phyloP scores from a whole-genome alignment of 768 basidiomycete species.

The Rhizopogon rudus region DNA sequence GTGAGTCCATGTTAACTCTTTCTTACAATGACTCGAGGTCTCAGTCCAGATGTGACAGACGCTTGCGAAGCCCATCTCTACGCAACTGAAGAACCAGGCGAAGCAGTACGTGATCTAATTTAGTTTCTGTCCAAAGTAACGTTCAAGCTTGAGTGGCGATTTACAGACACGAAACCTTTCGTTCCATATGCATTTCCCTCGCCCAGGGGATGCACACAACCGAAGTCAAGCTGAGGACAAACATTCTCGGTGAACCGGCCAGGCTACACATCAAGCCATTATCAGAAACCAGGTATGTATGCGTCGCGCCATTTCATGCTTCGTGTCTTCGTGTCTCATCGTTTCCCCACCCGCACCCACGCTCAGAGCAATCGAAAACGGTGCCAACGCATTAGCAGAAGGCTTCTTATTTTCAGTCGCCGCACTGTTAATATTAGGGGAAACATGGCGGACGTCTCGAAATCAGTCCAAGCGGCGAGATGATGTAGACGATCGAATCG shows the following conservation, averaged over 20 bases:
- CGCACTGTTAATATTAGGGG: constrained; percentile 65
- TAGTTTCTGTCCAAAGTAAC: background rate
- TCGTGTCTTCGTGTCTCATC: background rate
- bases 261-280: constrained; percentile 64
- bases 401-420: constrained; percentile 82
- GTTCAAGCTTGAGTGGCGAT: background rate
- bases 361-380: constrained; percentile 81
- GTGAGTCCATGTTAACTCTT: constrained; percentile 36
- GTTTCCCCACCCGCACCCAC: background rate
- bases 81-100: constrained; percentile 63
- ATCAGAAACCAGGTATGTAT: constrained; percentile 67
- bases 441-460: constrained; percentile 70
- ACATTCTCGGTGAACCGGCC: constrained; percentile 72
- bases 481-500: constrained; percentile 65
- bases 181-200: constrained; percentile 62
- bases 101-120: constrained; percentile 47
- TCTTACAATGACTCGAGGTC: background rate
- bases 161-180: constrained; percentile 68
- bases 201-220: constrained; percentile 75
- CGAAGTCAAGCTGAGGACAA: constrained; percentile 68
- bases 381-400: constrained; percentile 80
- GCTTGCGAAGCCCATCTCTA: constrained; percentile 78
- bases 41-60: constrained; percentile 40
- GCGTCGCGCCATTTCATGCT: constrained; percentile 13
- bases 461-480: constrained; percentile 68